A percentile compares a stretch with the other conserved stretches of the same genome.
Evolutionary conservation across 495 filamentous ascomycete genomes (phyloP).

Genomic region (Neurospora sp.): DNA sequence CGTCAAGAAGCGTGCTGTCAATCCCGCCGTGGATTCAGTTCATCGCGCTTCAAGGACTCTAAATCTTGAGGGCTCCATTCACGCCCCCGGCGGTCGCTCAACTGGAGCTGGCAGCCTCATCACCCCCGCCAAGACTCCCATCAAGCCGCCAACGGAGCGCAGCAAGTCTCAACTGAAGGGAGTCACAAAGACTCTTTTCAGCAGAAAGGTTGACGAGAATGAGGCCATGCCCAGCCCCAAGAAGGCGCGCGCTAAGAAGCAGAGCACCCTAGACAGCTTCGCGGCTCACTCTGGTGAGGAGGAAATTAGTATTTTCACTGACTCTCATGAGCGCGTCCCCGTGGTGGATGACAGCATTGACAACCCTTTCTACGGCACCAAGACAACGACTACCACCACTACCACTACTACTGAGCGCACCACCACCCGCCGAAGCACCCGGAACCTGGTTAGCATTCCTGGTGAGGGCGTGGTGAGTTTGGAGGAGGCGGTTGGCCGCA

Average conservation of each 20-base stretch:
- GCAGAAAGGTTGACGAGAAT: constrained; percentile 19
- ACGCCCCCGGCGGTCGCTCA: background rate
- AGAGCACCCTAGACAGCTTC: constrained; percentile 57
- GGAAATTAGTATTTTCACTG: constrained; percentile 76
- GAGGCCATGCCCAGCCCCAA: constrained; percentile 50
- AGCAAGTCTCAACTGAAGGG: constrained; percentile 44
- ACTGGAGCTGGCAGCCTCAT: constrained; percentile 52
- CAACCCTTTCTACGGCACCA: constrained; percentile 64
- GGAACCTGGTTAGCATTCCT: constrained; percentile 34
- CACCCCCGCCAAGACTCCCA: constrained; percentile 85
- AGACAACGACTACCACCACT: constrained; percentile 14
- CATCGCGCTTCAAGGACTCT: constrained; percentile 32
- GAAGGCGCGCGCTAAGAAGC: constrained; percentile 43
- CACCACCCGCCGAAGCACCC: constrained; percentile 32
- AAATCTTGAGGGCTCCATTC: constrained; percentile 12
- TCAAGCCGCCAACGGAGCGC: constrained; percentile 50
- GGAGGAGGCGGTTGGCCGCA: constrained; percentile 51
- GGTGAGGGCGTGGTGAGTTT: constrained; percentile 47
- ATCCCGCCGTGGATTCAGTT: constrained; percentile 20
- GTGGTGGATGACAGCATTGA: constrained; percentile 51
- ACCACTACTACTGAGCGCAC: constrained; percentile 16
- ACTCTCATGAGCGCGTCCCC: constrained; percentile 78
- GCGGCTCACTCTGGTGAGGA: constrained; percentile 43
- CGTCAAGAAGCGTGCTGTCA: constrained; percentile 35
- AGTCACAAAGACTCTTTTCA: constrained; percentile 69